Evolutionary conservation across 2,329 filamentous ascomycete genomes (phyloP), one percentile per base, ranked within the genome.

Genomic region (Alternaria burnsii): DNA sequence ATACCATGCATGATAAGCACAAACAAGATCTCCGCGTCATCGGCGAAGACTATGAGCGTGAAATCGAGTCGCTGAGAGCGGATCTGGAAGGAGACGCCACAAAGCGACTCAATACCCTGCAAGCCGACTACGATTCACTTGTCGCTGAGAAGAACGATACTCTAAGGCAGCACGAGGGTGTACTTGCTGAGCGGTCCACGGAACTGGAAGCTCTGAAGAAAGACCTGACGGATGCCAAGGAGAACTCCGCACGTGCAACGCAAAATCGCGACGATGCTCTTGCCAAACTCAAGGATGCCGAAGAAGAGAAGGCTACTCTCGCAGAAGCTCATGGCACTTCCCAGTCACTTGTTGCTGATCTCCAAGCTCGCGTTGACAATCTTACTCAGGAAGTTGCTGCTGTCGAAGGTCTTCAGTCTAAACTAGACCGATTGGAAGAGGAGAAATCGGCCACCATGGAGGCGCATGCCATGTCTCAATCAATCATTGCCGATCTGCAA

Each of bases 61-160:
- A 78, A 43, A 77, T 78, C 30, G 74, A 76, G 12, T 76, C 75
- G 3, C 62, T 78, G 4, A 71, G 75, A 11, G 75, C 74, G 0
- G 74, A 78, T 50, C 67, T 78, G 4, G 75, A 78, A 48, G 73
- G 73, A 7, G 75, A 78, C 44, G 76, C 75, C 4, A 77, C 76
- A 55, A 72, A 72, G 20, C 73, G 69, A 5, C 60, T 78, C 9
- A 67, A 75, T 14, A 66, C 73, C 47, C 60, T 78, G 4, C 74
- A 78, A 38, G 59, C 71, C n/a, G 67, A 75, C 26, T 74, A 73
- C 47, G 74, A 77, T 47, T 52, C 63, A 2, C 65, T 77, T n/a
- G 63, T 73, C 4, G 66, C 64, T 6, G 74, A 76, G 44, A 77
- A 76, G 58, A 72, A 71, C 24, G 59, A 56, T 7, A 51, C 61